Conservation (phyloP, 2,329 filamentous ascomycete species). For the Scopulariopsis brevicaulis region DNA sequence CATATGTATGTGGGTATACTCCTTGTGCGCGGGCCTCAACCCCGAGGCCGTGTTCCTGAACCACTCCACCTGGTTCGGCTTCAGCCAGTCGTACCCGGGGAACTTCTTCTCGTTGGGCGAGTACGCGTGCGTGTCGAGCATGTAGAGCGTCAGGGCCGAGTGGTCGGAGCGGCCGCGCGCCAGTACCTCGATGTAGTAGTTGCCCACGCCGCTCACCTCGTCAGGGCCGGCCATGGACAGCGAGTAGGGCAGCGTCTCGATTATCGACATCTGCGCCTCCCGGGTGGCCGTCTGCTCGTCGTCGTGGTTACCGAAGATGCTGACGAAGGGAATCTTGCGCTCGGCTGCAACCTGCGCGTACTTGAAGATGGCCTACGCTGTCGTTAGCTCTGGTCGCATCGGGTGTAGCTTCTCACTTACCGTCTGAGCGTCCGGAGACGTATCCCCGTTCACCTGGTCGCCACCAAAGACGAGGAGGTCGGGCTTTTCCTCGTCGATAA, state of each 20-base stretch:
- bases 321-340: slow-evolving; percentile 82
- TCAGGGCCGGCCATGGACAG: slow-evolving; percentile 75
- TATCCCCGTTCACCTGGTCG: slow-evolving; percentile 92
- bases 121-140: slow-evolving; percentile 88
- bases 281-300: slow-evolving; percentile 78
- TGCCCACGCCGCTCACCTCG: slow-evolving; percentile 81
- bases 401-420: slow-evolving; percentile 29
- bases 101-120: slow-evolving; percentile 81
- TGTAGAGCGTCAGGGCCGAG: slow-evolving; percentile 86
- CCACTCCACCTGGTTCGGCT: slow-evolving; percentile 89
- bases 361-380: slow-evolving; percentile 72
- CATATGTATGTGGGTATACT: slow-evolving; percentile 88
- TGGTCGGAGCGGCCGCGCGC: slow-evolving; percentile 70
- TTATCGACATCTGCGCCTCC: slow-evolving; percentile 69
- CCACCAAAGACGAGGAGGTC: slow-evolving; percentile 86
- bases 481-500: slow-evolving; percentile 87
- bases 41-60: slow-evolving; percentile 68
- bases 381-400: neutral
- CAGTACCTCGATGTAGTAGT: slow-evolving; percentile 87
- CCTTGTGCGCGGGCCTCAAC: slow-evolving; percentile 65
- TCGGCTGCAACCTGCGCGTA: slow-evolving; percentile 74
- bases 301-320: slow-evolving; percentile 96
- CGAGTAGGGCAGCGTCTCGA: slow-evolving; percentile 81
- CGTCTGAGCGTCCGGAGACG: slow-evolving; percentile 80
- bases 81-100: slow-evolving; percentile 96